A percentile compares a stretch with the other conserved stretches of the same genome.
Conservation (phyloP, 2,329 filamentous ascomycete genomes). For the Lachnellula hyalina region DNA sequence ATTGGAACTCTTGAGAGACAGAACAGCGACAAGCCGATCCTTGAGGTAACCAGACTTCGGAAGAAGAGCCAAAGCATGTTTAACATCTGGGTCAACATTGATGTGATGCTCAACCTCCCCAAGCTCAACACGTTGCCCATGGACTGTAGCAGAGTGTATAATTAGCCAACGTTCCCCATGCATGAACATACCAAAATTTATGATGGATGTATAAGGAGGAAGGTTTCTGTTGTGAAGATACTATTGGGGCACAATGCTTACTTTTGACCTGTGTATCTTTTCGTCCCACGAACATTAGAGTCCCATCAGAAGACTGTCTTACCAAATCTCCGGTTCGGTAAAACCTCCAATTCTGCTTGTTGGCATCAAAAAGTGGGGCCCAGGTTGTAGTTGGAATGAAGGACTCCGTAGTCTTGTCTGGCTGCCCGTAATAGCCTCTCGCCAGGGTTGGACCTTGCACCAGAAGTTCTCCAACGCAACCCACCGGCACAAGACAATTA, state of each 20-base stretch:
- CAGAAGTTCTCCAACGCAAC: slow-evolving; percentile 15
- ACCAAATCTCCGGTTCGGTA: slow-evolving; percentile 33
- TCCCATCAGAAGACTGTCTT: slow-evolving; percentile 49
- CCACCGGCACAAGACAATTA: slow-evolving; percentile 11
- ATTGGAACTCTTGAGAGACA: neutral
- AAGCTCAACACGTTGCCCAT: slow-evolving; percentile 59
- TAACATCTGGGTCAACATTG: neutral
- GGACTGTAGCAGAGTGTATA: slow-evolving; percentile 44
- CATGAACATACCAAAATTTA: too few species aligned
- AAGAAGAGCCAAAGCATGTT: slow-evolving; percentile 1
- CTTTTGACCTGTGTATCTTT: slow-evolving; percentile 49
- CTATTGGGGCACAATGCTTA: neutral
- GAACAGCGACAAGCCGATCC: slow-evolving; percentile 1
- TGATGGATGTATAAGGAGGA: too few species aligned
- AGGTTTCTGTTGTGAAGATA: too few species aligned
- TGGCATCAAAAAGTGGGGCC: slow-evolving; percentile 7
- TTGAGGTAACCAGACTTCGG: slow-evolving; percentile 1
- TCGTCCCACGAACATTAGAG: slow-evolving; percentile 56
- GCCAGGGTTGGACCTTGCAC: slow-evolving; percentile 18
- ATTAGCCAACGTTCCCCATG: neutral
- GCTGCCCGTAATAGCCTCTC: slow-evolving; percentile 17
- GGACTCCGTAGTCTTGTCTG: slow-evolving; percentile 5
- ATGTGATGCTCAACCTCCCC: slow-evolving; percentile 46
- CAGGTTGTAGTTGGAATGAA: slow-evolving; percentile 9
- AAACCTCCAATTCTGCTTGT: slow-evolving; percentile 16